phyloP scores from a whole-genome alignment of 257 asterid genomes.

The Osmanthus fragrans region DNA sequence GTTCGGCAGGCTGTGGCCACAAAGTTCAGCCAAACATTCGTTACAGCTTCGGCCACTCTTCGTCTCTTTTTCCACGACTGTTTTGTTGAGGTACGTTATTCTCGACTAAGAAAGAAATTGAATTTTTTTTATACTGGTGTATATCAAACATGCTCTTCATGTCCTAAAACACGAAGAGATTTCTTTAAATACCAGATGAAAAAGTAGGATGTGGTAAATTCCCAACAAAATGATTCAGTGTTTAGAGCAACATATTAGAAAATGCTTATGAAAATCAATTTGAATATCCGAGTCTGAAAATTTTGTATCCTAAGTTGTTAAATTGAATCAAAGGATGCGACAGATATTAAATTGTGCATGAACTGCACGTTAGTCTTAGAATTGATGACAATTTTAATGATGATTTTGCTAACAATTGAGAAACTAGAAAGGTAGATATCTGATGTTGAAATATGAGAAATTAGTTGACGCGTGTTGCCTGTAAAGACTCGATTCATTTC shows the following conservation, averaged over 20 bases:
- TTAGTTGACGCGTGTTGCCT: background rate
- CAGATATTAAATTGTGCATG: too few species aligned
- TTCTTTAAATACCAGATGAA: background rate
- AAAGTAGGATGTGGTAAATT: background rate
- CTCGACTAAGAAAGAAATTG: background rate
- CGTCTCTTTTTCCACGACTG: conserved; percentile 83
- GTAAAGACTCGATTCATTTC: background rate
- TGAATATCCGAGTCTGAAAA: too few species aligned
- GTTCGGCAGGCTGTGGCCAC: conserved; percentile 41
- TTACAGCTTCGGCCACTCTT: conserved; percentile 66
- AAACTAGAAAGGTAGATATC: background rate
- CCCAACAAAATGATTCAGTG: too few species aligned
- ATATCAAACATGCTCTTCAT: background rate
- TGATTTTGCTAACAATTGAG: background rate
- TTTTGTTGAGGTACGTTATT: conserved; percentile 49
- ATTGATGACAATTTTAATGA: too few species aligned
- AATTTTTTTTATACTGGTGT: background rate
- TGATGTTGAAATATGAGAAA: too few species aligned
- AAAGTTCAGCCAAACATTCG: conserved; percentile 49
- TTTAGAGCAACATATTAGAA: too few species aligned
- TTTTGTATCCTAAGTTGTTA: too few species aligned
- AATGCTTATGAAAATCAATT: too few species aligned
- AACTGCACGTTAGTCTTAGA: too few species aligned
- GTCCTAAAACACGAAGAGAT: background rate
- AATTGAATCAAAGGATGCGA: too few species aligned